phyloP scores from a whole-genome alignment of 352 stramenopile genomes.

The Pythium vanterpoolii region DNA sequence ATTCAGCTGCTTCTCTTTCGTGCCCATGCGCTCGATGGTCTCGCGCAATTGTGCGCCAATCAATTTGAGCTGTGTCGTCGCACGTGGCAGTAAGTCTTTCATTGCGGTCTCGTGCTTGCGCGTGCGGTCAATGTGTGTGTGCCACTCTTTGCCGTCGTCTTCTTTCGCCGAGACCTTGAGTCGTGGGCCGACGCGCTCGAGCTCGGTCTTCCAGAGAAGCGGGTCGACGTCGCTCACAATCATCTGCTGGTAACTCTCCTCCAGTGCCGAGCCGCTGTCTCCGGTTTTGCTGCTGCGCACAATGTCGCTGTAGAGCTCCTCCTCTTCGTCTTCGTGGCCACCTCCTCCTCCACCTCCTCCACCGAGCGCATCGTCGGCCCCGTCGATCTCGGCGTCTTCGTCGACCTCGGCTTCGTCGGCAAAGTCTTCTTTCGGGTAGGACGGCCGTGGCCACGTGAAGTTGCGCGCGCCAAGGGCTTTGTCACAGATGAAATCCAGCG shows the following conservation, averaged over 20 bases:
- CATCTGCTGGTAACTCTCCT: constrained; percentile 83
- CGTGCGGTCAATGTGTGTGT: constrained; percentile 74
- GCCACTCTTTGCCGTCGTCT: constrained; percentile 74
- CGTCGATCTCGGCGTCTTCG: constrained; percentile 46
- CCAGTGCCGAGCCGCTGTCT: constrained; percentile 43
- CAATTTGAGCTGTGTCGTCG: constrained; percentile 58
- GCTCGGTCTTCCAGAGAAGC: constrained; percentile 79
- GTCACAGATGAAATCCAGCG: constrained; percentile 82
- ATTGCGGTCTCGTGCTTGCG: constrained; percentile 69
- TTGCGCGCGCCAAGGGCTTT: constrained; percentile 59
- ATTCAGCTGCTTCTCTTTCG: constrained; percentile 80
- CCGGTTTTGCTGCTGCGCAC: constrained; percentile 31
- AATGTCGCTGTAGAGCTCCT: constrained; percentile 67
- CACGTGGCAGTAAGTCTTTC: constrained; percentile 46
- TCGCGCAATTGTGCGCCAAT: constrained; percentile 57
- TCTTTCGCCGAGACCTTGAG: constrained; percentile 60
- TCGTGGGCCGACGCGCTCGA: constrained; percentile 74
- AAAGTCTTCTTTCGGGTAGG: constrained; percentile 80
- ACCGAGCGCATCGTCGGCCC: constrained; percentile 23
- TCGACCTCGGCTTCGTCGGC: constrained; percentile 75
- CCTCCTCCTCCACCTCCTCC: neutral
- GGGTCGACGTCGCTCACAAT: constrained; percentile 81
- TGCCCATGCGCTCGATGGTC: constrained; percentile 52
- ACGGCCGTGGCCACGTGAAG: constrained; percentile 62
- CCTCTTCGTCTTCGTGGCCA: constrained; percentile 34